A percentile compares a stretch with the other conserved stretches of the same genome.
phyloP scores from a whole-genome alignment of 2,329 filamentous ascomycete genomes.

The Colletotrichum nymphaeae region DNA sequence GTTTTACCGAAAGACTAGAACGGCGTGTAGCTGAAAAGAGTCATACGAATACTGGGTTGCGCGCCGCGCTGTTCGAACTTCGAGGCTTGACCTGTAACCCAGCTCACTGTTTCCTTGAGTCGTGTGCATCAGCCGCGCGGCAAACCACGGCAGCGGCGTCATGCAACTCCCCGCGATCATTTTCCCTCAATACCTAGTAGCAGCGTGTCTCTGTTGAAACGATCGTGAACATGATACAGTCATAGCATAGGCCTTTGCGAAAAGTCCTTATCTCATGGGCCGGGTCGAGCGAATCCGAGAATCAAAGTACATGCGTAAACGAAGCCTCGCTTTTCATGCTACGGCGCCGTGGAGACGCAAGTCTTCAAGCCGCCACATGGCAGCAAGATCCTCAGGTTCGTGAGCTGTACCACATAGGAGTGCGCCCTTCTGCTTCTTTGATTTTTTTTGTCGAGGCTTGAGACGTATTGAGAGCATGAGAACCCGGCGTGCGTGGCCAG shows the following conservation, averaged over 20 bases:
- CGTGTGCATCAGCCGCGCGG: slow-evolving; percentile 28
- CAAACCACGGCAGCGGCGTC: slow-evolving; percentile 16
- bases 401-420: not conserved
- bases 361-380: not conserved
- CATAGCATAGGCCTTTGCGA: not conserved
- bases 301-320: not conserved
- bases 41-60: not conserved
- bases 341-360: not conserved
- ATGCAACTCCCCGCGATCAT: not conserved
- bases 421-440: not conserved
- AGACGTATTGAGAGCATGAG: not conserved
- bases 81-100: not conserved
- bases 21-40: not conserved
- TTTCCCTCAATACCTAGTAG: not conserved
- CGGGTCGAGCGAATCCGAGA: not conserved
- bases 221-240: not conserved
- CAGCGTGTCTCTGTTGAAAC: not conserved
- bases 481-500: not conserved
- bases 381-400: not conserved
- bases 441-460: not conserved
- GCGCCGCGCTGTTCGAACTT: slow-evolving; percentile 1
- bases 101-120: slow-evolving; percentile 1
- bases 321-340: not conserved
- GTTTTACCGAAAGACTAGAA: not conserved
- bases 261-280: not conserved